Percentiles rank a stretch among this genome's conserved stretches.
phyloP scores from a whole-genome alignment of 2,329 filamentous ascomycete species.

The Triangularia verruculosa region DNA sequence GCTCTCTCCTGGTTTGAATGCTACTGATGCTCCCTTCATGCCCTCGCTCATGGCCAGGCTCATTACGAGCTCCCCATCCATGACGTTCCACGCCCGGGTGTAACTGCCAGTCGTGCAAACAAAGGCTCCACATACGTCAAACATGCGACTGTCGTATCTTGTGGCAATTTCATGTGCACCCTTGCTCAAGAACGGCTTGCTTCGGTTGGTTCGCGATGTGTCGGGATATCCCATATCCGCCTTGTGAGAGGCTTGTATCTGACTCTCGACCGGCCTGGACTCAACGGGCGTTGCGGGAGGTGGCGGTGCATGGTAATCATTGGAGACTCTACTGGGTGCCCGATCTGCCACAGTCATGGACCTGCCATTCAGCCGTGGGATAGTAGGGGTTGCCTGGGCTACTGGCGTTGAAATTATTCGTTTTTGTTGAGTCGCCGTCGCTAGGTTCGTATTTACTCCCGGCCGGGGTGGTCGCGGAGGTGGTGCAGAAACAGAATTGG shows the following conservation, averaged over 20 bases:
- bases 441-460: constrained; percentile 26
- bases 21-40: constrained; percentile 73
- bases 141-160: constrained; percentile 80
- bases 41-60: constrained; percentile 82
- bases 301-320: constrained; percentile 37
- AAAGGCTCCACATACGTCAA: constrained; percentile 84
- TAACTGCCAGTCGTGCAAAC: constrained; percentile 84
- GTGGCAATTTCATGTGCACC: constrained; percentile 74
- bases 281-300: constrained; percentile 21
- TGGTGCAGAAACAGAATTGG: constrained; percentile 30
- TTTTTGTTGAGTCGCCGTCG: constrained; percentile 36
- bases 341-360: constrained; percentile 49
- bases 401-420: constrained; percentile 46
- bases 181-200: constrained; percentile 71
- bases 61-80: constrained; percentile 77
- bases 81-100: constrained; percentile 83
- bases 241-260: constrained; percentile 43
- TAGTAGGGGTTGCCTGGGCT: constrained; percentile 40
- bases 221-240: constrained; percentile 70
- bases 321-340: constrained; percentile 37
- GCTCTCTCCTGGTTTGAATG: constrained; percentile 78
- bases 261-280: constrained; percentile 13
- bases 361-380: constrained; percentile 43
- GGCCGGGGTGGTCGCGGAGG: constrained; percentile 46
- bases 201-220: constrained; percentile 76